A percentile compares a stretch with the other conserved stretches of the same genome.
phyloP scores from a whole-genome alignment of 1,139 yeast genomes.

The Candida neerlandica region DNA sequence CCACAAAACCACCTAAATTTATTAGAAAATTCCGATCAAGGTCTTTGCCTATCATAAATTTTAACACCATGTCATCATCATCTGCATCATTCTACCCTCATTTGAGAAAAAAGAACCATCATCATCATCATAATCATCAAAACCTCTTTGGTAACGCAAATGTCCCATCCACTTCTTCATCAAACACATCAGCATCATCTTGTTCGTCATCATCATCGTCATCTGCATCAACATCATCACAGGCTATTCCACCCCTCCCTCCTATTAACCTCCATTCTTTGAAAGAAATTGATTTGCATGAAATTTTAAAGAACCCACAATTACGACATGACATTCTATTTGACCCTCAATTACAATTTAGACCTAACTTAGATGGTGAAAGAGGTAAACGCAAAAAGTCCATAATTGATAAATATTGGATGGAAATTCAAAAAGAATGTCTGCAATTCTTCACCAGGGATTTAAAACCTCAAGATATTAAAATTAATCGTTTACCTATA shows the following conservation, averaged over 20 bases:
- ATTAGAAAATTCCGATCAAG: slow-evolving; percentile 45
- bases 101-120: slow-evolving; percentile 14
- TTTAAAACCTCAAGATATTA: slow-evolving; percentile 19
- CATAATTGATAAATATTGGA: slow-evolving; percentile 83
- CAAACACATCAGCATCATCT: slow-evolving; percentile 18
- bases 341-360: slow-evolving; percentile 89
- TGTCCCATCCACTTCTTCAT: not conserved
- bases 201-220: slow-evolving; percentile 24
- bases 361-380: slow-evolving; percentile 92
- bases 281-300: slow-evolving; percentile 85
- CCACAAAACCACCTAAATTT: slow-evolving; percentile 37
- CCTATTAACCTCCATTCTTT: slow-evolving; percentile 85
- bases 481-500: slow-evolving; percentile 59
- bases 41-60: slow-evolving; percentile 43
- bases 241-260: slow-evolving; percentile 52
- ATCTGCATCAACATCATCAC: slow-evolving; percentile 17
- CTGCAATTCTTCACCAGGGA: slow-evolving; percentile 35
- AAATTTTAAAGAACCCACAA: slow-evolving; percentile 89
- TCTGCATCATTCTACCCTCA: slow-evolving; percentile 18
- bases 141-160: slow-evolving; percentile 9
- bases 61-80: slow-evolving; percentile 17
- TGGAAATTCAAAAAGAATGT: slow-evolving; percentile 68
- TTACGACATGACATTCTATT: slow-evolving; percentile 89
- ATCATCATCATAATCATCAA: slow-evolving; percentile 9
- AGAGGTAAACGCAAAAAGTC: slow-evolving; percentile 78